Conservation (phyloP, 768 basidiomycete genomes). For the Kwoniella bestiolae region DNA sequence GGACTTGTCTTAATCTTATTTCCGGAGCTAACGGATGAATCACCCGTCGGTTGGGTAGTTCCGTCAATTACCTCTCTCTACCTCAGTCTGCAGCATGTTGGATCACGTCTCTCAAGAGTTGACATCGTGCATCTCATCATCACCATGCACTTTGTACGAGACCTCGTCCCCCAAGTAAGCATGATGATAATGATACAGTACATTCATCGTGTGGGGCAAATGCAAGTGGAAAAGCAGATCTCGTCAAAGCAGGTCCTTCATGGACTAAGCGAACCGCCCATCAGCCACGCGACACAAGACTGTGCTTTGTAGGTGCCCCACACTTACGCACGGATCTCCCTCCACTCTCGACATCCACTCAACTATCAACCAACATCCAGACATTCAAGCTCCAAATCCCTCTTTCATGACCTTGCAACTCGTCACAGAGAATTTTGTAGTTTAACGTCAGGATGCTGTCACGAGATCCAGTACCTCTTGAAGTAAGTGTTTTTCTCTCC, state of each 20-base stretch:
- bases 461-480: neutral
- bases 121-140: no score
- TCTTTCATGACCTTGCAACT: neutral
- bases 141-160: no score
- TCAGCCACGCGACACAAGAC: no score
- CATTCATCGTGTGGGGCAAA: no score
- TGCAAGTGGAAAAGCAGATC: no score
- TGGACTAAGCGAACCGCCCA: no score
- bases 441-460: neutral
- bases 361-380: neutral
- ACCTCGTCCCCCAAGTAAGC: no score
- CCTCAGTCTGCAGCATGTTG: neutral
- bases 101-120: no score
- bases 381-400: neutral
- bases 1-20: neutral
- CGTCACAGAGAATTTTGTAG: neutral
- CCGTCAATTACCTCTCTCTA: neutral
- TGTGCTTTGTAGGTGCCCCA: no score
- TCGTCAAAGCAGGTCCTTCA: no score
- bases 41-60: neutral
- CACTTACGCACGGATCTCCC: constrained; percentile 4
- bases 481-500: neutral
- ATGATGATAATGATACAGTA: no score
- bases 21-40: neutral
- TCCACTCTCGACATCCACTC: constrained; percentile 12